Conservation (phyloP, 106 monocot species). For the Narthecium ossifragum region DNA sequence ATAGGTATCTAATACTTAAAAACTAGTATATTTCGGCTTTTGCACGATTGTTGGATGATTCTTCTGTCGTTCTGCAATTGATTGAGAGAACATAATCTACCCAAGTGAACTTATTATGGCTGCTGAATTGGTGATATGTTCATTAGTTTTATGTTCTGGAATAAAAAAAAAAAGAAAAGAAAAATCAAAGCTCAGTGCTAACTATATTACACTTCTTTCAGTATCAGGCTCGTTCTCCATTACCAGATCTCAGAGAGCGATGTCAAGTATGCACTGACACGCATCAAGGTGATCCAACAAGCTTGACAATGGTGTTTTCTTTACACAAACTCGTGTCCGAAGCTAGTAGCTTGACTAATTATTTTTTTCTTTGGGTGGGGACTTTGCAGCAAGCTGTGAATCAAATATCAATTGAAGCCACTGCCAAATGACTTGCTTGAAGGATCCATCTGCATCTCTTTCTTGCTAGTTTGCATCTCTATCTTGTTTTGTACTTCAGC, state of each 20-base stretch:
- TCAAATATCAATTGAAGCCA: conserved; percentile 26
- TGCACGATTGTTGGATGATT: too few relatives aligned
- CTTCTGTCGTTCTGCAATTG: too few relatives aligned
- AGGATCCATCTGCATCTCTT: neutral
- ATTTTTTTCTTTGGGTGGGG: neutral
- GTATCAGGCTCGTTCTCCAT: conserved; percentile 79
- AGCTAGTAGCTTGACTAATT: neutral
- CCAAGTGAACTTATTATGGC: neutral
- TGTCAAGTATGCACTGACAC: conserved; percentile 61
- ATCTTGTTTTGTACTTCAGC: too few relatives aligned
- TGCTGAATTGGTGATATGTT: neutral
- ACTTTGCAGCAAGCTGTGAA: conserved; percentile 52
- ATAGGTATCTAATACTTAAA: too few relatives aligned
- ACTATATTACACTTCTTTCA: conserved; percentile 16
- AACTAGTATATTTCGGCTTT: too few relatives aligned
- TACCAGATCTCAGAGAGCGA: conserved; percentile 88
- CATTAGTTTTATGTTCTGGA: too few relatives aligned
- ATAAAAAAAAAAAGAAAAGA: too few relatives aligned
- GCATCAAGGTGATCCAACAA: conserved; percentile 56
- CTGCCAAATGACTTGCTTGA: conserved; percentile 9
- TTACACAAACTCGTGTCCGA: neutral
- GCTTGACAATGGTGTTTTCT: neutral
- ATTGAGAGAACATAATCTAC: too few relatives aligned
- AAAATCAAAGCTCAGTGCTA: too few relatives aligned
- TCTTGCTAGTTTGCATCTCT: too few relatives aligned